Evolutionary conservation across 345 rosid genomes (phyloP).

Genomic region (Capsella bursapastoris): DNA sequence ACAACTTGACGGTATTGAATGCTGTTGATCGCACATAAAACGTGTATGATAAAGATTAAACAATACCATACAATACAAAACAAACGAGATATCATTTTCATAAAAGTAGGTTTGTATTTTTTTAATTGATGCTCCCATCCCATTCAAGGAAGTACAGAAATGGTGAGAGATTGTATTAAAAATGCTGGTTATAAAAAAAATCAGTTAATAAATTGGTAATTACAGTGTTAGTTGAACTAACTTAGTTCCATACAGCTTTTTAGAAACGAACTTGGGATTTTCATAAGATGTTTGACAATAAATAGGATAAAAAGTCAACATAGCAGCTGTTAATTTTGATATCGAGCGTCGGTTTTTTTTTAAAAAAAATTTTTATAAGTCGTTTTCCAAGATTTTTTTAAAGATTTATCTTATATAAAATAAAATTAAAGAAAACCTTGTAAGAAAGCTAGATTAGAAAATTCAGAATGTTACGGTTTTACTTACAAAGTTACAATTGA

Average conservation of each 20-base stretch:
- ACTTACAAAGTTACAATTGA: too few species aligned
- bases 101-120: not conserved
- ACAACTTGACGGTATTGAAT: not conserved
- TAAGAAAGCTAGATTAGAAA: too few species aligned
- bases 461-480: too few species aligned
- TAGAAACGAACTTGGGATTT: too few species aligned
- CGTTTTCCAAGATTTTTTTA: not conserved
- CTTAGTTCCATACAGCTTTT: too few species aligned
- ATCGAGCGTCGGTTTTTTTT: not conserved
- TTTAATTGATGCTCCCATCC: not conserved
- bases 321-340: not conserved
- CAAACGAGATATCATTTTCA: not conserved
- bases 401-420: too few species aligned
- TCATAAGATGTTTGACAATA: not conserved
- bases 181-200: slow-evolving; percentile 4
- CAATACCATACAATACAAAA: not conserved
- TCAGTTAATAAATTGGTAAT: not conserved
- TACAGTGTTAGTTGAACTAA: not conserved
- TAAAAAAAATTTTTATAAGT: not conserved
- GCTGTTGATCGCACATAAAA: not conserved
- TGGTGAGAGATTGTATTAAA: not conserved
- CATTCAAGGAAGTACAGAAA: not conserved
- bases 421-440: too few species aligned
- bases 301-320: not conserved
- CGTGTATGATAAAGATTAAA: not conserved